phyloP scores from a whole-genome alignment of 495 filamentous ascomycete species.

The Tuber magnatum region DNA sequence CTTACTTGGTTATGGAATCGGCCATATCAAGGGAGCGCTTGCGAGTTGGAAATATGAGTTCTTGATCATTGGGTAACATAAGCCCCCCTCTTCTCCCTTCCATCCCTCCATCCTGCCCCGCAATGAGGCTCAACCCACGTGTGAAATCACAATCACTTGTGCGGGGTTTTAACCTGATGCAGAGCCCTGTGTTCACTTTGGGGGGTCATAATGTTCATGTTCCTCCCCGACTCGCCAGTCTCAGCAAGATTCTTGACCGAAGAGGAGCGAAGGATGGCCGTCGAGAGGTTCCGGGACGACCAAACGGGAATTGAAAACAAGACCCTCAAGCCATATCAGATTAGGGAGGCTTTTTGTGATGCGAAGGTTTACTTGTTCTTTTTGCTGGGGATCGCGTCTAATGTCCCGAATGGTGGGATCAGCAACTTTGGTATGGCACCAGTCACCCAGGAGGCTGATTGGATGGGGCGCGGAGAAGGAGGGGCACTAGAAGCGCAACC shows the following conservation, averaged over 20 bases:
- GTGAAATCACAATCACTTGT: background rate
- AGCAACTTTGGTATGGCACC: conserved; percentile 51
- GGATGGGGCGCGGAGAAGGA: background rate
- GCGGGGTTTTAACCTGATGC: conserved; percentile 6
- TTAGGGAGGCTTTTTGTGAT: conserved; percentile 52
- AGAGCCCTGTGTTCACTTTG: conserved; percentile 42
- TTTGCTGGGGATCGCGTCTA: conserved; percentile 53
- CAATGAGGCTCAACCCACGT: background rate
- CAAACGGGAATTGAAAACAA: conserved; percentile 63
- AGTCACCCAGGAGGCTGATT: background rate
- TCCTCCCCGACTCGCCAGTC: conserved; percentile 59
- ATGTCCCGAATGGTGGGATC: conserved; percentile 52
- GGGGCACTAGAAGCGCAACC: background rate
- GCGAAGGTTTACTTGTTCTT: conserved; percentile 59
- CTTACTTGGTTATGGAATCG: conserved; percentile 55
- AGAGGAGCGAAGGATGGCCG: conserved; percentile 53
- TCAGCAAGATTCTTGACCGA: conserved; percentile 54
- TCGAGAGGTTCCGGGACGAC: conserved; percentile 54
- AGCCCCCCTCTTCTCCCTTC: conserved; percentile 6
- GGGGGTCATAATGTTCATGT: conserved; percentile 48
- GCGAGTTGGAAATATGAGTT: conserved; percentile 56
- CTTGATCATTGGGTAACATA: conserved; percentile 42
- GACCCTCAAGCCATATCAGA: conserved; percentile 53
- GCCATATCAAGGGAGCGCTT: conserved; percentile 49
- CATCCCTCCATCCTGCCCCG: background rate